Evolutionary conservation across 805 yeast species (phyloP).

Genomic region (Hanseniaspora pseudoguilliermondii): DNA sequence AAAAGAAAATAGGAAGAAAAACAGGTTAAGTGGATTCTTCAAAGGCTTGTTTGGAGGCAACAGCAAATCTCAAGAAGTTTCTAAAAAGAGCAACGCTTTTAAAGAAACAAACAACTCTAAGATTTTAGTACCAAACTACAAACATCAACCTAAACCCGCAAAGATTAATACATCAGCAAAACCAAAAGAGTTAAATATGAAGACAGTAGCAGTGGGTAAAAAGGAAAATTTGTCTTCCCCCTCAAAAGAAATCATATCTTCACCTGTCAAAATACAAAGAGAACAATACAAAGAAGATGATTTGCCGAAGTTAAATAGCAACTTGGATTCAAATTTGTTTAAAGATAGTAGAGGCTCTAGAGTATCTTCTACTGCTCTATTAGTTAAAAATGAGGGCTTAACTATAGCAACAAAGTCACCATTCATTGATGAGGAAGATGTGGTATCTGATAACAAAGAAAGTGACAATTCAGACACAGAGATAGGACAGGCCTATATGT

Average conservation of each 20-base stretch:
- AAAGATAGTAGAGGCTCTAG: background rate
- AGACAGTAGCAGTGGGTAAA: background rate
- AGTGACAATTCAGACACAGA: background rate
- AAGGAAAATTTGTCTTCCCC: constrained; percentile 1
- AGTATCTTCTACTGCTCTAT: background rate
- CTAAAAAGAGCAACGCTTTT: background rate
- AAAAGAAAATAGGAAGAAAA: constrained; percentile 1
- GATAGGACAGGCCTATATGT: constrained; percentile 1
- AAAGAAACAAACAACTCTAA: background rate
- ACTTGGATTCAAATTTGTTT: constrained; percentile 3
- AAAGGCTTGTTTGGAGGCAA: background rate
- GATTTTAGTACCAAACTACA: background rate
- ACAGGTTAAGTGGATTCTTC: constrained; percentile 7
- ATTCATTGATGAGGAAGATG: background rate
- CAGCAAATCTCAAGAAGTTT: background rate
- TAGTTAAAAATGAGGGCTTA: background rate
- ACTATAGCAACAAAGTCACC: background rate
- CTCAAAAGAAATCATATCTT: constrained; percentile 3
- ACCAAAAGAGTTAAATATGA: background rate
- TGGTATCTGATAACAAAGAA: background rate
- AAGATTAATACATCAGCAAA: background rate
- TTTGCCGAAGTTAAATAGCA: constrained; percentile 9
- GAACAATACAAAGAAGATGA: constrained; percentile 3
- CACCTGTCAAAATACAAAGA: constrained; percentile 11
- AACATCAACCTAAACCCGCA: background rate